Percentiles rank a stretch among this genome's conserved stretches.
Evolutionary conservation across 1,139 yeast species (phyloP).

Genomic region (Hansenula lynferdii): DNA sequence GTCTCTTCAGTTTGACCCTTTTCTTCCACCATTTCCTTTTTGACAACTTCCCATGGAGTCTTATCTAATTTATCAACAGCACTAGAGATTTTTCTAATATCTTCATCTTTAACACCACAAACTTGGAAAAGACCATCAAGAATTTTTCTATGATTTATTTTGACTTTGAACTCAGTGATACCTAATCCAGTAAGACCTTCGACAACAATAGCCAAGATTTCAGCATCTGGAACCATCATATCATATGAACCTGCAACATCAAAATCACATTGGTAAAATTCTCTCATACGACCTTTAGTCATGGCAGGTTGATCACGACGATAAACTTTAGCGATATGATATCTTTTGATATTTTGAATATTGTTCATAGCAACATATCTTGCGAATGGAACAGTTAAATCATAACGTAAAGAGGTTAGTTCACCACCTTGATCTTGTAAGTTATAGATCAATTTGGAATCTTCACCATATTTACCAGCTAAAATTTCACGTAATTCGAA

Average conservation of each 20-base stretch:
- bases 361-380: constrained; percentile 95
- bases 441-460: constrained; percentile 90
- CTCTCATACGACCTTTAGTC: constrained; percentile 99
- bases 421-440: constrained; percentile 99
- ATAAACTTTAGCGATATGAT: constrained; percentile 95
- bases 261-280: constrained; percentile 96
- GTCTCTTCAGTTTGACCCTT: constrained; percentile 87
- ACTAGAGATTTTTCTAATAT: constrained; percentile 86
- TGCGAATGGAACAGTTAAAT: constrained; percentile 96
- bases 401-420: constrained; percentile 89
- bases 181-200: constrained; percentile 85
- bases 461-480: constrained; percentile 98
- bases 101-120: constrained; percentile 92
- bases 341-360: constrained; percentile 82
- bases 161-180: constrained; percentile 81
- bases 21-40: constrained; percentile 86
- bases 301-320: constrained; percentile 99
- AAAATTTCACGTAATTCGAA: constrained; percentile 92
- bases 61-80: constrained; percentile 97
- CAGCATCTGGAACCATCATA: constrained; percentile 94
- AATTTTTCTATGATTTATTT: constrained; percentile 91
- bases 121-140: constrained; percentile 93
- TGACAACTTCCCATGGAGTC: constrained; percentile 91
- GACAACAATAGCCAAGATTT: constrained; percentile 70
- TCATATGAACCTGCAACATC: constrained; percentile 94